Evolutionary conservation across 1,284 basidiomycete species (phyloP), one percentile per base, ranked within the genome.

Genomic region (Melampsora larici-populina): DNA sequence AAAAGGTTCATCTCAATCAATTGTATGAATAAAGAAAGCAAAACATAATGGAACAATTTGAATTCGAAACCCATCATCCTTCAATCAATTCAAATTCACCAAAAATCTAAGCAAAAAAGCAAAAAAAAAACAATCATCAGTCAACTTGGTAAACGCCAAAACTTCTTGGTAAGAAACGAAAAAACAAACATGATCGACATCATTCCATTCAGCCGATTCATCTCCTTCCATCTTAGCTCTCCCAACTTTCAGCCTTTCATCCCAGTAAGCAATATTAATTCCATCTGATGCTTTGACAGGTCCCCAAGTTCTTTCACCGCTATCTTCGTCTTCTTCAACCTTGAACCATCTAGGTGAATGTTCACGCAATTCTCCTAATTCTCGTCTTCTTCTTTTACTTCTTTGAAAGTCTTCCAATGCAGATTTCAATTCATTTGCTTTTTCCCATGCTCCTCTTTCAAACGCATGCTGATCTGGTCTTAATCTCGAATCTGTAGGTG

Each of bases 381-480:
- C 94, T 55, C 96, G 86, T 58, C 88, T 89, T 74, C 87, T 87
- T 75, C 95, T 86, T 8, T 90, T 94, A 74, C 86, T 86, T 0
- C 96, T 88, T 85, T 99, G 96, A 82, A 88, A 88, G 80, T 97
- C 93, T 83, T 98, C 96, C 82, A 97, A 92, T 79, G 86, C 86
- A 33, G 87, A 86, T 86, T 99, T 98, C 80, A 97, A 86, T 74
- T 88, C 88, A 83, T 98, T 97, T 65, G 96, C 96, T 48, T 88
- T 86, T 81, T 97, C 94, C 79, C 81, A 83, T 36, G 78, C 65
- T 66, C 81, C 82, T 15, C 76, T 70, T 68, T 97, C 94, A 81
- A 97, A 97, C n/a, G 94, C 94, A 36, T 93, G 88, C 84, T 97
- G 93, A 83, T 99, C 96, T 0, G 94, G 95, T 0, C 96, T 89